A percentile compares a stretch with the other conserved stretches of the same genome.
These are phyloP conservation scores for Daucus carota DNA, from an alignment of 129 eudicot genomes.

Conservation along the genomic window DH1_v3.0 NC_030384.2:36022501-36023000, in stretches of 20 bases:
- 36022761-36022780: not conserved
- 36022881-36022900: too few species aligned
- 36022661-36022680: not conserved
- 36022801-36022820: not conserved
- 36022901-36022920: too few species aligned
- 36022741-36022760: not conserved
- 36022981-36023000: too few species aligned
- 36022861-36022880: too few species aligned
- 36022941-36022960: too few species aligned
- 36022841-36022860: too few species aligned
- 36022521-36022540: constrained; percentile 6
- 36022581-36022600: not conserved
- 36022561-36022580: not conserved
- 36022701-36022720: not conserved
- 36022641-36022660: not conserved
- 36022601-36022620: not conserved
- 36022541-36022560: not conserved
- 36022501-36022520: constrained; percentile 81
- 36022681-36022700: not conserved
- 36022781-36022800: not conserved
- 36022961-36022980: too few species aligned
- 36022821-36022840: too few species aligned
- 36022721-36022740: not conserved
- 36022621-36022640: not conserved
- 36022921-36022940: too few species aligned